Base-by-base conservation (phyloP, 1,284 basidiomycete genomes). In the Ceratobasidium sp. region DNA sequence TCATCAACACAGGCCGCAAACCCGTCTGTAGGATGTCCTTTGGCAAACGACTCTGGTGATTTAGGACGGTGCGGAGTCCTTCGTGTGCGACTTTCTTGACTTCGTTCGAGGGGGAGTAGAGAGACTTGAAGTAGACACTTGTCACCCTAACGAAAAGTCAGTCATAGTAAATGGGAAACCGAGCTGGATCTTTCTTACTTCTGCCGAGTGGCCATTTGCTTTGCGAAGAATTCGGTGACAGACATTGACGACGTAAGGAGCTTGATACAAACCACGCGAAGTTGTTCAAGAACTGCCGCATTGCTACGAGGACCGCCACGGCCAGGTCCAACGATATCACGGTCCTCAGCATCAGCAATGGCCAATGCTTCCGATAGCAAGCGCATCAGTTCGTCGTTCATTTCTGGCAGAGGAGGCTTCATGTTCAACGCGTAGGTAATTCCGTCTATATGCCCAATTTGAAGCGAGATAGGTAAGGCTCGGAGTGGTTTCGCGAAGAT, bases 371-470 rank as follows among this genome's bases (percentile, higher is more conserved):
- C 97, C 73, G 96, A 93, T 39, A 99, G 80, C 9, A 99, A 84
- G 33, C 97, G 90, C 69, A 95, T 84, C 53, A 99, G 86, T 78
- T 98, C 94, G 69, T 98, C 95, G 73, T 92, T 94, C 62, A 94
- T 83, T 74, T 95, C 93, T 1, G 94, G 88, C 39, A 98, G 83
- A 0, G 92, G 90, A 11, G 95, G 93, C 46, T 89, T 85, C 39
- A 91, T 81, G 73, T 86, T 89, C 70, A 96, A 84, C 76, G 93
- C 92, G 77, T 95, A 99, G 19, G 95, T 91, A 71, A 99, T 88
- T 11, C 95, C 95, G 76, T 99, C 97, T 69, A 99, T 95, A 84
- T 98, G 95, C 33, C 95, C 97, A 69, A 99, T 98, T 78, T 99
- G 97, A 77, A 96, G 93, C 14, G 91, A 85, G 76, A 98, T 96